Percentiles rank a stretch among this genome's conserved stretches.
Conservation (phyloP, 768 basidiomycete species). For the Serpula lacrymans region DNA sequence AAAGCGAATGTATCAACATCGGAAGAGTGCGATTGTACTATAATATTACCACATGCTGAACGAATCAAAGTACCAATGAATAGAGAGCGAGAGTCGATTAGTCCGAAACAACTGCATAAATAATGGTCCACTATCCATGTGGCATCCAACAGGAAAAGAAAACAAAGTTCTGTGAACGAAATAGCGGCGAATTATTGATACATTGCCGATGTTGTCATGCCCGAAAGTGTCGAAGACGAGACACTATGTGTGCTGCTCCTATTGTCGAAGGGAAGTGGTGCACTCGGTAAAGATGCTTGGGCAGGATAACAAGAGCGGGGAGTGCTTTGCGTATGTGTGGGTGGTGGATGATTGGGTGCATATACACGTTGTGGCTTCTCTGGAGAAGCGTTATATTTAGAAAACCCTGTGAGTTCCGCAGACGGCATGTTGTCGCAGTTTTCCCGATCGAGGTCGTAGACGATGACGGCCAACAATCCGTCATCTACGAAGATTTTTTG, state of each 20-base stretch:
- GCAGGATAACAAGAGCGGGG: constrained; percentile 26
- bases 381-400: constrained; percentile 32
- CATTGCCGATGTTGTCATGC: too few species aligned
- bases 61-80: too few species aligned
- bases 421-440: constrained; percentile 49
- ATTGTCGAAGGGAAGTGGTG: constrained; percentile 41
- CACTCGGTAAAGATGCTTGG: constrained; percentile 41
- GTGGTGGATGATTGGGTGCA: constrained; percentile 27
- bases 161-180: too few species aligned
- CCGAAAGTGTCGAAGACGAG: constrained; percentile 20
- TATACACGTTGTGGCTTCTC: constrained; percentile 26
- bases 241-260: too few species aligned
- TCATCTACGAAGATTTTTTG: constrained; percentile 71
- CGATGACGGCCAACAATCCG: constrained; percentile 56
- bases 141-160: too few species aligned
- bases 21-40: too few species aligned
- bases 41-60: constrained; percentile 8
- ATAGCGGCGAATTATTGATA: too few species aligned
- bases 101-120: too few species aligned
- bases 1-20: too few species aligned
- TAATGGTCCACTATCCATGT: too few species aligned
- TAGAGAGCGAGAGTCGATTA: too few species aligned
- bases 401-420: constrained; percentile 56
- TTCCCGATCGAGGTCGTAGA: constrained; percentile 67
- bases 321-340: constrained; percentile 32